Evolutionary conservation across 768 basidiomycete genomes (phyloP).

Genomic region (Filobasidium floriforme): DNA sequence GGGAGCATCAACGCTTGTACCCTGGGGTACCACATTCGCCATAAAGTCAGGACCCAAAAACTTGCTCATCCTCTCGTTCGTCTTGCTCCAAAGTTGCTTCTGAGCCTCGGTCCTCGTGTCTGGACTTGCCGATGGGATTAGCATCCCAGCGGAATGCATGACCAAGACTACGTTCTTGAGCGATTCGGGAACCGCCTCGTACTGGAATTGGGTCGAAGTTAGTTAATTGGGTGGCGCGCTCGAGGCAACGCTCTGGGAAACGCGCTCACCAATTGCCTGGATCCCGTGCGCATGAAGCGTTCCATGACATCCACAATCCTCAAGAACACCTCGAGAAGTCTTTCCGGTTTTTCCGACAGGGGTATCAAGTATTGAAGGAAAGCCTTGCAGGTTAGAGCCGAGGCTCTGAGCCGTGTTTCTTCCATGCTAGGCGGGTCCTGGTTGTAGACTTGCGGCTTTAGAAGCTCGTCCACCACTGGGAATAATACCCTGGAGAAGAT

Average conservation of each 20-base stretch:
- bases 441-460: conserved; percentile 70
- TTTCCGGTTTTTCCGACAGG: conserved; percentile 53
- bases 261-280: conserved; percentile 66
- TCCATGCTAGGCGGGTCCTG: conserved; percentile 80
- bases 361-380: conserved; percentile 89
- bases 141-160: conserved; percentile 80
- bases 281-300: conserved; percentile 76
- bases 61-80: background rate
- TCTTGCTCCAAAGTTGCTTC: conserved; percentile 55
- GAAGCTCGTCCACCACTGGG: conserved; percentile 80
- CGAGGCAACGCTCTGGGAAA: too few species aligned
- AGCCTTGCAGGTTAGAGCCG: conserved; percentile 83
- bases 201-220: conserved; percentile 49
- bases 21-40: background rate
- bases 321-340: conserved; percentile 71
- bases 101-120: conserved; percentile 33
- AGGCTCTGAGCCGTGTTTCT: conserved; percentile 79
- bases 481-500: conserved; percentile 84
- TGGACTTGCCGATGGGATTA: conserved; percentile 55
- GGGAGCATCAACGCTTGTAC: background rate
- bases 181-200: conserved; percentile 91
- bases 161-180: conserved; percentile 93
- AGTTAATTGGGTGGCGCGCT: background rate
- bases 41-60: conserved; percentile 1
- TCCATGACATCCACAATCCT: conserved; percentile 82